phyloP scores from a whole-genome alignment of 2,329 filamentous ascomycete genomes.

The Aureobasidium sp. region DNA sequence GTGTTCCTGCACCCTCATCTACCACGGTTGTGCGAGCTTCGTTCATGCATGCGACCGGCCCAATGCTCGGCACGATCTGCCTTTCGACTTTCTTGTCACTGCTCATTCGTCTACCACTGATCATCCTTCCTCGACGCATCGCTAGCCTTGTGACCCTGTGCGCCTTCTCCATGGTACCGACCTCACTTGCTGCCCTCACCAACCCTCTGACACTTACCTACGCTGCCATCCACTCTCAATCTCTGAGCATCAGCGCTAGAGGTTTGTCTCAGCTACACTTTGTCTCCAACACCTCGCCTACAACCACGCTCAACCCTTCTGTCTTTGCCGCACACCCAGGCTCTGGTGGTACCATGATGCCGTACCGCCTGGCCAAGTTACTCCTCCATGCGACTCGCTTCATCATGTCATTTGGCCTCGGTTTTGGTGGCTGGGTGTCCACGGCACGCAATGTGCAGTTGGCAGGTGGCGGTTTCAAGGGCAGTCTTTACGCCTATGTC shows the following conservation, averaged over 20 bases:
- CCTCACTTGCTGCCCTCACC: conserved; percentile 74
- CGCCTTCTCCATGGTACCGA: conserved; percentile 72
- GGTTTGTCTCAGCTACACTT: conserved; percentile 76
- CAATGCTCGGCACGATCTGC: conserved; percentile 86
- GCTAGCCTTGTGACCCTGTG: conserved; percentile 61
- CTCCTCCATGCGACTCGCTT: conserved; percentile 83
- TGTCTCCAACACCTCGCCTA: conserved; percentile 61
- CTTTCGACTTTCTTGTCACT: conserved; percentile 75
- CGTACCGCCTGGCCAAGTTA: conserved; percentile 85
- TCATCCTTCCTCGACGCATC: conserved; percentile 70
- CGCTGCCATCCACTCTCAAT: conserved; percentile 84
- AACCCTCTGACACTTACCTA: conserved; percentile 91
- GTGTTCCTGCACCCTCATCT: conserved; percentile 66
- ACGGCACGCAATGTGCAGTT: conserved; percentile 72
- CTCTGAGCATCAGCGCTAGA: conserved; percentile 66
- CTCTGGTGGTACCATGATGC: conserved; percentile 52
- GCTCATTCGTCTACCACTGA: conserved; percentile 71
- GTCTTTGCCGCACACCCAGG: conserved; percentile 30
- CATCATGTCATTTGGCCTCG: conserved; percentile 81
- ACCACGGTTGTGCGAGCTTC: conserved; percentile 76
- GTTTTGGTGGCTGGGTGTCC: conserved; percentile 93
- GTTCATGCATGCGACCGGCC: conserved; percentile 69
- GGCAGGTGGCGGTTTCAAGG: conserved; percentile 45
- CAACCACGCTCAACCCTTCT: conserved; percentile 50
- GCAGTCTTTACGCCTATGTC: conserved; percentile 89